Conservation (phyloP, 352 stramenopile species). For the Albugo laibachii region DNA sequence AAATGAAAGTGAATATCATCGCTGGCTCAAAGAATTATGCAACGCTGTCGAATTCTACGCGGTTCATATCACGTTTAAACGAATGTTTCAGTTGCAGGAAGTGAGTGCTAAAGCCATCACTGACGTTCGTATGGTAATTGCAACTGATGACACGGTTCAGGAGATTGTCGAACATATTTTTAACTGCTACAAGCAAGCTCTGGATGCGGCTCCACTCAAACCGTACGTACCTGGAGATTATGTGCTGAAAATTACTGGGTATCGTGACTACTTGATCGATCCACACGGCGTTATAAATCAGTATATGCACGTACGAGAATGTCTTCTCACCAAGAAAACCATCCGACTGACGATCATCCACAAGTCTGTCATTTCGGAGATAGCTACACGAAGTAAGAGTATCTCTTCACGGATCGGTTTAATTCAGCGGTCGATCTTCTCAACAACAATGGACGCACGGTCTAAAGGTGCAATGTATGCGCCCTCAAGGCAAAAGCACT, state of each 20-base stretch:
- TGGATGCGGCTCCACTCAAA: slow-evolving; percentile 48
- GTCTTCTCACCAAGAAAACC: slow-evolving; percentile 70
- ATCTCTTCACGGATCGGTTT: slow-evolving; percentile 15
- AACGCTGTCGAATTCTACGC: slow-evolving; percentile 60
- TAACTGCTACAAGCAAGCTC: slow-evolving; percentile 67
- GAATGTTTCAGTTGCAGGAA: slow-evolving; percentile 71
- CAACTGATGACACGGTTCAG: slow-evolving; percentile 59
- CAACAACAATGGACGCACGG: slow-evolving; percentile 19
- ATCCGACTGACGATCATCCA: slow-evolving; percentile 71
- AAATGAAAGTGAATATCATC: slow-evolving; percentile 51
- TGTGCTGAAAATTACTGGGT: slow-evolving; percentile 69
- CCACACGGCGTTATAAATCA: slow-evolving; percentile 65
- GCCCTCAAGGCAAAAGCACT: too few species aligned
- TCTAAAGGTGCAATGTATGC: too few species aligned
- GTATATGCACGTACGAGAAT: slow-evolving; percentile 77
- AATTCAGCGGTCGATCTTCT: too few species aligned
- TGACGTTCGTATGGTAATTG: slow-evolving; percentile 72
- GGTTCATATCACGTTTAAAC: slow-evolving; percentile 58
- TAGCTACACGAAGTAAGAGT: slow-evolving; percentile 49
- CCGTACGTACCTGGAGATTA: slow-evolving; percentile 70
- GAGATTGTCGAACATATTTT: slow-evolving; percentile 81
- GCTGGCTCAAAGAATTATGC: slow-evolving; percentile 66
- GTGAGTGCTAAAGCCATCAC: slow-evolving; percentile 66
- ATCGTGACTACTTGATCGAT: slow-evolving; percentile 74
- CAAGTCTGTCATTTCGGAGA: slow-evolving; percentile 71